Conservation (phyloP, 2,329 filamentous ascomycete genomes). For the Exophiala xenobiotica region DNA sequence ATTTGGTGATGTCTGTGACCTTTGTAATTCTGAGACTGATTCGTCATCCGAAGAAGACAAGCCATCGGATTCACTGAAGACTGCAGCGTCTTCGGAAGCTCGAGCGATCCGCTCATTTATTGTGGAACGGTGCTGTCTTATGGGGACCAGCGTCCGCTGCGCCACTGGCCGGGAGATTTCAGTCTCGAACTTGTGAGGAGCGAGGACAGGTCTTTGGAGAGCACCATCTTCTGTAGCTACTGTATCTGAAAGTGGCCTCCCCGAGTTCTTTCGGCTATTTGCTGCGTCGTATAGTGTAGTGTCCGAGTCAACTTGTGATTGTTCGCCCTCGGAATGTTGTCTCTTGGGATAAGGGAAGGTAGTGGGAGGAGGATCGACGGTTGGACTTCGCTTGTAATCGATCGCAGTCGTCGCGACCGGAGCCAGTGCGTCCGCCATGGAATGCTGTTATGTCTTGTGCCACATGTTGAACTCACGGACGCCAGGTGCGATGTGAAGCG, state of each 20-base stretch:
- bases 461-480: too few relatives aligned
- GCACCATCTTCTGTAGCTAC: not conserved
- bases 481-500: too few relatives aligned
- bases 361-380: constrained; percentile 14
- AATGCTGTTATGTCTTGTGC: too few relatives aligned
- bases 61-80: constrained; percentile 16
- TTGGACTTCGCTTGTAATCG: constrained; percentile 11
- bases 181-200: constrained; percentile 18
- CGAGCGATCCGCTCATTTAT: not conserved
- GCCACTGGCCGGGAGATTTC: constrained; percentile 16
- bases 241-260: not conserved
- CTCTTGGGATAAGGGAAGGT: constrained; percentile 7
- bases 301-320: constrained; percentile 1
- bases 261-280: not conserved
- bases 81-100: not conserved
- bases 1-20: constrained; percentile 14
- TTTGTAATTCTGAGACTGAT: constrained; percentile 6
- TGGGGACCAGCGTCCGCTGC: constrained; percentile 3
- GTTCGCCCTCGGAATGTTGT: not conserved
- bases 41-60: constrained; percentile 21
- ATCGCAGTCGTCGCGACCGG: constrained; percentile 14
- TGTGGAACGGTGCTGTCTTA: constrained; percentile 11
- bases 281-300: constrained; percentile 9
- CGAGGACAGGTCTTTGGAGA: constrained; percentile 9
- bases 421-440: constrained; percentile 20